A percentile compares a stretch with the other conserved stretches of the same genome.
phyloP scores from a whole-genome alignment of 352 stramenopile species.

The Globisporangium orthogonon region DNA sequence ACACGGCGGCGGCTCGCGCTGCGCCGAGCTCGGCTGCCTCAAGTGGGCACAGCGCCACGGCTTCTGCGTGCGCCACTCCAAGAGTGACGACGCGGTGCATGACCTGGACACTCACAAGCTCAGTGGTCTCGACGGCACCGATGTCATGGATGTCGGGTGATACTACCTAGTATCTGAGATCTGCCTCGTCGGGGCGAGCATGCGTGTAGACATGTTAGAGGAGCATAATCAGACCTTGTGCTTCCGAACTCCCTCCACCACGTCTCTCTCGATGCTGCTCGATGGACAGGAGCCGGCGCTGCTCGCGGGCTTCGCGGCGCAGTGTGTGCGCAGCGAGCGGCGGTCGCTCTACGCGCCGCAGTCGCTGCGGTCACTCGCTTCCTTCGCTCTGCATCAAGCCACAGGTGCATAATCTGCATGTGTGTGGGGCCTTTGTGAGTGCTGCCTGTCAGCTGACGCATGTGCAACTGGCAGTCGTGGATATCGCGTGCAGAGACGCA shows the following conservation, averaged over 20 bases:
- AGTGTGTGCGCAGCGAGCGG: constrained; percentile 22
- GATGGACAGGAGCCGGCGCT: constrained; percentile 13
- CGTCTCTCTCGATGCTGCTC: constrained; percentile 1
- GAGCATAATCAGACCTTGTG: too few relatives aligned
- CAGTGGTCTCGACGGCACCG: too few relatives aligned
- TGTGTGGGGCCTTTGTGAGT: too few relatives aligned
- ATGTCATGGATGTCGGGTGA: too few relatives aligned
- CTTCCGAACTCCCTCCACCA: too few relatives aligned
- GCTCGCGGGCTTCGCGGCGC: constrained; percentile 22
- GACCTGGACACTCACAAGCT: too few relatives aligned
- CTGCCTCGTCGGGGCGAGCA: too few relatives aligned
- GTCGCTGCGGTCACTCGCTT: constrained; percentile 15
- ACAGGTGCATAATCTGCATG: constrained; percentile 17
- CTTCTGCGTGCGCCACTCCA: constrained; percentile 74
- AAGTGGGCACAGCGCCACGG: constrained; percentile 76
- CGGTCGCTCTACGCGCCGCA: constrained; percentile 23
- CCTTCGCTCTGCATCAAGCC: constrained; percentile 23
- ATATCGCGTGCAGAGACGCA: constrained; percentile 65
- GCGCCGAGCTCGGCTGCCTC: constrained; percentile 49
- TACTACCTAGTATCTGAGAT: too few relatives aligned
- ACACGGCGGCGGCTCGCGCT: constrained; percentile 77
- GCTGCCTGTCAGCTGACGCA: too few relatives aligned
- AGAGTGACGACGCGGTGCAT: constrained; percentile 11
- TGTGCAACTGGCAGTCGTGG: constrained; percentile 36
- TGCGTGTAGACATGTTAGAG: too few relatives aligned